These are phyloP conservation scores for Aspergillus homomorphus DNA, from an alignment of 495 filamentous ascomycete genomes.

Conservation along the genomic window DNA sequence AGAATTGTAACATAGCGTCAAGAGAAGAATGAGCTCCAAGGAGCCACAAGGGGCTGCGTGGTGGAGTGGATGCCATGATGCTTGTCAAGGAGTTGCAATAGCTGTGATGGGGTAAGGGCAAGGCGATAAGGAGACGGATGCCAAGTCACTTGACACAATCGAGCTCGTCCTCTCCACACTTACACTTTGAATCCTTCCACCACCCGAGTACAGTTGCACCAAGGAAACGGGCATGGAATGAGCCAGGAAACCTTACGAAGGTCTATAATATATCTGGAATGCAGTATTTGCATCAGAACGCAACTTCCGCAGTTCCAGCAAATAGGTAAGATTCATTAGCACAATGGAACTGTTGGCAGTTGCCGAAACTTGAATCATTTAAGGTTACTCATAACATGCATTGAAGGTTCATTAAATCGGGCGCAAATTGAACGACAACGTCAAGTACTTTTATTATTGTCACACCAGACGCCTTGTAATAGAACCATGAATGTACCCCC, in stretches of 20 bases:
- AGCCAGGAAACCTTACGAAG: not conserved
- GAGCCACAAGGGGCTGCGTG: constrained; percentile 31
- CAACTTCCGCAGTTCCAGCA: too few species aligned
- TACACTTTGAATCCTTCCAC: not conserved
- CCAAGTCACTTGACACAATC: constrained; percentile 2
- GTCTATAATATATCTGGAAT: not conserved
- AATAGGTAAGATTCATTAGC: too few species aligned
- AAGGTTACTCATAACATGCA: too few species aligned
- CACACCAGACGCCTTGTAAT: constrained; percentile 38
- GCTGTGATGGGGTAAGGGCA: not conserved
- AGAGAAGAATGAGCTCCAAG: constrained; percentile 16
- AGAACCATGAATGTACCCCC: constrained; percentile 36
- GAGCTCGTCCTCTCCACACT: not conserved
- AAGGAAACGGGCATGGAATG: not conserved
- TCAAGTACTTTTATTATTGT: constrained; percentile 21
- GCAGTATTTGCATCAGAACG: too few species aligned
- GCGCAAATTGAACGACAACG: constrained; percentile 3
- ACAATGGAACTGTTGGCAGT: too few species aligned
- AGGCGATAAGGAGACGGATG: not conserved
- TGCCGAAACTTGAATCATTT: too few species aligned
- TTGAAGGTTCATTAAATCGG: not conserved
- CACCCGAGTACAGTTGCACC: not conserved
- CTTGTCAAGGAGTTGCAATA: constrained; percentile 15
- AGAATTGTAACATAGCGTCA: constrained; percentile 18
- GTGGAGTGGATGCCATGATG: constrained; percentile 31